Base-by-base conservation (phyloP, 1,284 basidiomycete species). In the Grifola frondosa region DNA sequence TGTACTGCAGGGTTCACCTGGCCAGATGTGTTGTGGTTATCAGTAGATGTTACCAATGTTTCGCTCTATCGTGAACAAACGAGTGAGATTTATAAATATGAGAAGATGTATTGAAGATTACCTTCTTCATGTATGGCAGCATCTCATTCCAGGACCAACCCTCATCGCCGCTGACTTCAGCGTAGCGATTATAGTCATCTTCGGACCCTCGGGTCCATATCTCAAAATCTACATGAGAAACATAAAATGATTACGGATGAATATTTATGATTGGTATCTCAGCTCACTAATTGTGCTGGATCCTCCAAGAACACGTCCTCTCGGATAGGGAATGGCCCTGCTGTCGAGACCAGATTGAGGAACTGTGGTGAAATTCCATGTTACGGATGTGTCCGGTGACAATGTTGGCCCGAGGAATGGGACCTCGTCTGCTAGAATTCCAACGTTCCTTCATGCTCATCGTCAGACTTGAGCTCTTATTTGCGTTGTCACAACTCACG, bases 111-210 rank as follows among this genome's bases (percentile, higher is more conserved):
- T 16, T 33, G 31, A 9, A 33, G 12, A 16, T 9, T 38, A 35
- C 33, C 33, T 35, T 35, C 33, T 35, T 35, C 33, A 35, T 35
- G 16, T 35, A 58, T 5, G 40, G 52, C 15, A 33, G 23, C 5
- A 60, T 36, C n/a, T 34, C 30, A 25, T 63, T 47, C 65, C 65
- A 68, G n/a, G 58, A 35, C 65, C 65, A 67, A 4, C 58, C 56
- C 4, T 42, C n/a, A 42, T 68, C 65, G 5, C 54, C 58, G 1
- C 61, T 53, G 9, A 58, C 36, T 5, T 44, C 24, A 1, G 63
- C 62, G 28, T 43, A 57, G 9, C 59, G 53, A 35, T 67, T 53
- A 21, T 41, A 65, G 32, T 66, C 63, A 12, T 65, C 59, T 5
- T 41, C 38, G 2, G 61, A 57, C 10, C 64, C 65, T 8, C 64